Evolutionary conservation across 2,329 filamentous ascomycete species (phyloP), one percentile per base, ranked within the genome.

Genomic region (Colletotrichum siamense): DNA sequence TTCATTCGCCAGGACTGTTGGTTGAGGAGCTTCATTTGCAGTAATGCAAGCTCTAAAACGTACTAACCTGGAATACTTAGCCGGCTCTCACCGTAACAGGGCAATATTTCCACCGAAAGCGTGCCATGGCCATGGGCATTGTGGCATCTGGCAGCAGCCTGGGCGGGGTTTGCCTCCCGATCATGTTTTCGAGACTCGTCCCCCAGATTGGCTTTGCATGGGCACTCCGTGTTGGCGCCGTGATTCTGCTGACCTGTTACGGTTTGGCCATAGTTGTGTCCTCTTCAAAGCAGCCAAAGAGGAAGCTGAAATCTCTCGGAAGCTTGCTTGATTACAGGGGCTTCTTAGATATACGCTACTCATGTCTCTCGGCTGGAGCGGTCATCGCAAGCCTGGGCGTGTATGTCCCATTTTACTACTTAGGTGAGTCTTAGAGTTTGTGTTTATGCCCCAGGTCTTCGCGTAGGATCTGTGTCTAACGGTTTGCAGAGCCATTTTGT

Each of bases 101-200:
- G 8, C 81, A 84, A 68, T 88, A 88, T 78, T 89, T 88, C 77
- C 79, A 70, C 36, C 78, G 78, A 57, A 77, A 76, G 87, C 87
- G 91, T n/a, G 90, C 88, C 28, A 83, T 88, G 36, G 91, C 90
- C 16, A 87, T 90, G 26, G 91, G 90, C 13, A 84, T 92, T 77
- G 85, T 88, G 77, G 87, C 89, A 3, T 86, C 88, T 4, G 91
- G 91, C 9, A 89, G 88, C 1, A 89, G 88, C 8, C 79, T 92
- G 5, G 91, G 91, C 3, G 91, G 91, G 28, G 84, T 87, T 59
- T 85, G 91, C 15, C 92, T 94, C 73, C 84, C 94, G 61, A 92
- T 94, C 77, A 88, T 95, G 75, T 88, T 86, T 69, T 84, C 91
- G 74, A 86, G 90, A 75, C 85, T 94, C 75, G 85, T 94, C 75